Evolutionary conservation across 805 yeast genomes (phyloP).

Genomic region (Metschnikowia vanudenii): DNA sequence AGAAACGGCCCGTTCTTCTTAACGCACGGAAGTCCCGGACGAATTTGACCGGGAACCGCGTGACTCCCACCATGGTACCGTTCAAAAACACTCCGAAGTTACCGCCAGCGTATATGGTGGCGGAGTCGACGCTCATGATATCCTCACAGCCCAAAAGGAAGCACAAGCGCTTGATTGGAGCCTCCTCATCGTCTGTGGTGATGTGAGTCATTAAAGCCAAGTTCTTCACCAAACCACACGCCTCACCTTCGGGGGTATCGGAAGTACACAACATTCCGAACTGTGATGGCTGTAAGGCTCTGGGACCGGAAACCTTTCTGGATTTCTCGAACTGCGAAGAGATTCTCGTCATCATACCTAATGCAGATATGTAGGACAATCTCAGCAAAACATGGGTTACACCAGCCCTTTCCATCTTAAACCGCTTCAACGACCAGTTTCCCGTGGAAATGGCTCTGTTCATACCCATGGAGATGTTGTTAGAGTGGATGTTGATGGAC

Average conservation of each 20-base stretch:
- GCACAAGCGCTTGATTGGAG: slow-evolving; percentile 76
- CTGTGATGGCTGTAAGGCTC: slow-evolving; percentile 98
- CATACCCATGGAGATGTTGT: slow-evolving; percentile 89
- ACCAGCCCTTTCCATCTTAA: slow-evolving; percentile 99
- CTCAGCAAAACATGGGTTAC: slow-evolving; percentile 95
- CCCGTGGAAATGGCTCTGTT: slow-evolving; percentile 98
- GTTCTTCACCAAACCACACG: slow-evolving; percentile 97
- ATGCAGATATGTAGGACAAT: slow-evolving; percentile 86
- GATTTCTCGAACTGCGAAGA: slow-evolving; percentile 99
- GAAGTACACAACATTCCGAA: slow-evolving; percentile 99
- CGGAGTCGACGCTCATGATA: slow-evolving; percentile 75
- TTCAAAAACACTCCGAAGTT: slow-evolving; percentile 84
- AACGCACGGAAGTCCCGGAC: slow-evolving; percentile 74
- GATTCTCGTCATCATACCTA: slow-evolving; percentile 99
- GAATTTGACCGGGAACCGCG: slow-evolving; percentile 82
- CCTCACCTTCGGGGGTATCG: slow-evolving; percentile 99
- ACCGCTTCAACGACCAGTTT: slow-evolving; percentile 97
- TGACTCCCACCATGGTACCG: slow-evolving; percentile 92
- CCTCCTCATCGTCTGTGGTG: slow-evolving; percentile 96
- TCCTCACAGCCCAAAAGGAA: slow-evolving; percentile 87
- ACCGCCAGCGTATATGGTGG: slow-evolving; percentile 72
- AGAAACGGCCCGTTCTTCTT: slow-evolving; percentile 80
- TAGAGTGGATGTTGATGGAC: slow-evolving; percentile 86
- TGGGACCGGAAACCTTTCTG: slow-evolving; percentile 96
- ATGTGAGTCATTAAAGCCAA: slow-evolving; percentile 98